phyloP scores from a whole-genome alignment of 371 early-diverging fungal species.

The Rhizopus microsporus region DNA sequence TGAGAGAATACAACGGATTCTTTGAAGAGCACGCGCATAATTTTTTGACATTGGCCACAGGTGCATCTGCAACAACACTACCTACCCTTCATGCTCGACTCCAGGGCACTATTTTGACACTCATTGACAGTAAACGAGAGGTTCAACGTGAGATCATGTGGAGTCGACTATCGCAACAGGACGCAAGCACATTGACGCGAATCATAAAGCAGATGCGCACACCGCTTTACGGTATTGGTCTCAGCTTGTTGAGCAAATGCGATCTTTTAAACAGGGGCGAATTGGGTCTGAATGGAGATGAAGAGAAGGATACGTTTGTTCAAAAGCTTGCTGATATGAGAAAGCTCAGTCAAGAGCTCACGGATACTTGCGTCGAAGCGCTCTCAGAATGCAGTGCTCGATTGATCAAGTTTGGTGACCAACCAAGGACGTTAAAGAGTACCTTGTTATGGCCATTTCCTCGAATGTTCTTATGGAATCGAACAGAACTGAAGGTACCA shows the following conservation, averaged over 20 bases:
- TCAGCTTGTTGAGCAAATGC: slow-evolving; percentile 30
- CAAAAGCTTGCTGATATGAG: slow-evolving; percentile 7
- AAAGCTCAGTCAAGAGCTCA: slow-evolving; percentile 15
- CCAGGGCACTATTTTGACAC: slow-evolving; percentile 27
- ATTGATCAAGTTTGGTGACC: slow-evolving; percentile 10
- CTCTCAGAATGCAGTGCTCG: slow-evolving; percentile 21
- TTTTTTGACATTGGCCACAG: slow-evolving; percentile 20
- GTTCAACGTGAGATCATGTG: slow-evolving; percentile 42
- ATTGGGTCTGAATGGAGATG: not conserved
- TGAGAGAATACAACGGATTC: slow-evolving; percentile 32
- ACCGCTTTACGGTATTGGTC: slow-evolving; percentile 43
- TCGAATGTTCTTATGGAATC: slow-evolving; percentile 20
- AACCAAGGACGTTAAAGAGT: slow-evolving; percentile 18
- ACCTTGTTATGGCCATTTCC: slow-evolving; percentile 47
- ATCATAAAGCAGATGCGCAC: slow-evolving; percentile 36
- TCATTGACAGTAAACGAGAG: slow-evolving; percentile 48
- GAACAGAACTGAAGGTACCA: not conserved
- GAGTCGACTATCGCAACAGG: slow-evolving; percentile 30
- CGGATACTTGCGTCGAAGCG: slow-evolving; percentile 11
- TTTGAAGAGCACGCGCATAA: slow-evolving; percentile 38
- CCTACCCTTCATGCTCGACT: slow-evolving; percentile 33
- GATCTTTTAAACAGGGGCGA: slow-evolving; percentile 7
- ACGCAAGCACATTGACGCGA: slow-evolving; percentile 33
- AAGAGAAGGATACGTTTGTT: slow-evolving; percentile 11
- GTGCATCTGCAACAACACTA: slow-evolving; percentile 13